Base-by-base conservation (phyloP, 1,284 basidiomycete genomes). In the Polyporus tsugae region DNA sequence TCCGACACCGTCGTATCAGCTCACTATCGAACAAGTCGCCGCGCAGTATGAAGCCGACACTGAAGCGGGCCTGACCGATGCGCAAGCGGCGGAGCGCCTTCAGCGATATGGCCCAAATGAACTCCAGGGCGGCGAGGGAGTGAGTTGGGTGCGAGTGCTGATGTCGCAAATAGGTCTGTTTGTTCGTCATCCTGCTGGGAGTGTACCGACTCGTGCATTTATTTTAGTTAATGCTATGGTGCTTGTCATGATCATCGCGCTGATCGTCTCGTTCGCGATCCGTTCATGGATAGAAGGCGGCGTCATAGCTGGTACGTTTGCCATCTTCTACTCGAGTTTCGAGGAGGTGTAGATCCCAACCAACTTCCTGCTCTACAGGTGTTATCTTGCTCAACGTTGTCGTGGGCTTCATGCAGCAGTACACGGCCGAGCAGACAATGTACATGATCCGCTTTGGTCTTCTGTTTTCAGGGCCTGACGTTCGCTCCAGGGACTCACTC, bases 401-500 rank as follows among this genome's bases (percentile, higher is more conserved):
- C 42, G 83, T 87, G 61, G 86, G 86, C 11, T 86, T 85, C 72
- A 81, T 85, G 68, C 86, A 87, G 72, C 87, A 89, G 75, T 86
- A 87, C 70, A 79, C 81, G 22, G 86, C 86, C 0, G 87, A 88
- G 73, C 87, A 87, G 74, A 88, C 86, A 4, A 88, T 88, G 65
- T 67, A 62, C 11, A 61, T 13, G 15, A 13, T 22, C 2, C 29
- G 1, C 29, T 29, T 29, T 29, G 29, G 10, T 13, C n/a, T 13
- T 4, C 6, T n/a, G 1, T 0, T 46, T 25, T 49, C 46, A 4
- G 46, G 46, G 10, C 3, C 46, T 49, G 22, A 49, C 10, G 4
- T 25, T 11, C 10, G 10, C 19, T 22, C 4, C 22, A 49, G 46
- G 46, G 46, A 49, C 46, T 49, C 46, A 1, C 46, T 46, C 44